Evolutionary conservation across 768 basidiomycete genomes (phyloP).

Genomic region (Butyriboletus loyo): DNA sequence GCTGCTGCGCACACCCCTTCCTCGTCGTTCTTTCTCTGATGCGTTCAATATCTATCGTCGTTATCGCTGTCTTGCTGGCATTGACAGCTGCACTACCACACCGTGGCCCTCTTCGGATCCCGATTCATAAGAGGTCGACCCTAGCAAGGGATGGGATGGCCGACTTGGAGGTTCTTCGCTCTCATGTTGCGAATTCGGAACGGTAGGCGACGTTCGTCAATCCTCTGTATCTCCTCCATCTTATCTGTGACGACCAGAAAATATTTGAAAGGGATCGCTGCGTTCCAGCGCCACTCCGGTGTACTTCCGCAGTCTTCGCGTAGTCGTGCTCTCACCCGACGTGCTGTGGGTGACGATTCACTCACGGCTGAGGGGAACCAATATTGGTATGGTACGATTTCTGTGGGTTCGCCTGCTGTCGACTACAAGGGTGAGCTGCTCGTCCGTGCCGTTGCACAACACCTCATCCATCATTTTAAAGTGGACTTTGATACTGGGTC

Average conservation of each 20-base stretch:
- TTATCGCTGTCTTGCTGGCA: constrained; percentile 9
- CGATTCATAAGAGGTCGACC: constrained; percentile 15
- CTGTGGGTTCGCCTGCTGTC: constrained; percentile 23
- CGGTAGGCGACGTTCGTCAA: constrained; percentile 4
- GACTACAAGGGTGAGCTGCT: constrained; percentile 16
- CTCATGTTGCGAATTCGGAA: constrained; percentile 15
- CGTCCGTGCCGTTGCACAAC: background rate
- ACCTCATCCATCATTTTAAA: background rate
- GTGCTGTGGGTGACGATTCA: constrained; percentile 1
- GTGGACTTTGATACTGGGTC: constrained; percentile 38
- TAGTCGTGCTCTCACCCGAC: background rate
- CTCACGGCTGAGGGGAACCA: constrained; percentile 15
- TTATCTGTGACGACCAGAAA: constrained; percentile 16
- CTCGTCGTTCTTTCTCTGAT: constrained; percentile 6
- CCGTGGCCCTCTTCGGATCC: constrained; percentile 12
- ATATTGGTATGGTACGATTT: constrained; percentile 26
- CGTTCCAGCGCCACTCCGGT: constrained; percentile 5
- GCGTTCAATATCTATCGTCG: constrained; percentile 4
- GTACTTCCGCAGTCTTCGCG: background rate
- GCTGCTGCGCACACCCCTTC: background rate
- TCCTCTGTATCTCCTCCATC: background rate
- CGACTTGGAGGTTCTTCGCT: constrained; percentile 12
- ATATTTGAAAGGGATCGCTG: constrained; percentile 12
- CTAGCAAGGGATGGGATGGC: constrained; percentile 13
- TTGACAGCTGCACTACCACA: constrained; percentile 17